These are phyloP conservation scores for Beauveria medogensis DNA, from an alignment of 2,329 filamentous ascomycete species.

Conservation along the genomic window DNA sequence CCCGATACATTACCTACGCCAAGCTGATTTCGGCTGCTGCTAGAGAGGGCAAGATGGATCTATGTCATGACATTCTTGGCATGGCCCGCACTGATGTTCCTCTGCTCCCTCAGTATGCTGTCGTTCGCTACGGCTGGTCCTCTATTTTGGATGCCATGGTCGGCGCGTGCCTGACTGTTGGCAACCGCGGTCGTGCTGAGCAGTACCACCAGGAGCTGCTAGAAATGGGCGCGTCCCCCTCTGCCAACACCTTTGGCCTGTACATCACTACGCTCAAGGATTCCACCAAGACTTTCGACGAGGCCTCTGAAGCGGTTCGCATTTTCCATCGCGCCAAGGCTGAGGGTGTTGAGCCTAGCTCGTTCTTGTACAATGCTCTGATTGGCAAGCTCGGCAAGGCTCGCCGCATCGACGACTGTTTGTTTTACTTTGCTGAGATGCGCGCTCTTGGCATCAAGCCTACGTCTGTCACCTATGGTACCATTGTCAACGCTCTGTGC, in stretches of 20 bases:
- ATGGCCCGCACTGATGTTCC: constrained; percentile 90
- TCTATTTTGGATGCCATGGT: constrained; percentile 96
- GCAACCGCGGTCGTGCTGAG: constrained; percentile 71
- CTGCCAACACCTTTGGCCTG: constrained; percentile 93
- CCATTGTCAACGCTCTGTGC: constrained; percentile 94
- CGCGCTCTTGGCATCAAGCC: constrained; percentile 84
- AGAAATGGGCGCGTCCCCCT: constrained; percentile 82
- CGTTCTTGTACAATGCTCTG: constrained; percentile 95
- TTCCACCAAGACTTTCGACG: constrained; percentile 94
- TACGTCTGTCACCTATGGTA: constrained; percentile 95
- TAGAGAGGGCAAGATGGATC: constrained; percentile 70
- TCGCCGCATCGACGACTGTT: constrained; percentile 92
- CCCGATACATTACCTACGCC: constrained; percentile 91
- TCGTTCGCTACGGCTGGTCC: constrained; percentile 91
- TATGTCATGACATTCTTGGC: constrained; percentile 77
- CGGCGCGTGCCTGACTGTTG: constrained; percentile 76
- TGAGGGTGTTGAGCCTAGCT: constrained; percentile 91
- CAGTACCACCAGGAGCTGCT: constrained; percentile 88
- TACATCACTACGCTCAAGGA: constrained; percentile 99
- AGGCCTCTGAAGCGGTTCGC: constrained; percentile 92
- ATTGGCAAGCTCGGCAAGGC: constrained; percentile 98
- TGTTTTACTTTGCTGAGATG: constrained; percentile 99
- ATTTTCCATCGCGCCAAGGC: constrained; percentile 92
- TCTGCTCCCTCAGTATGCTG: constrained; percentile 70
- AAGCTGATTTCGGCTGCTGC: constrained; percentile 90